Conservation (phyloP, 2,329 filamentous ascomycete species). For the Phialophora expanda region DNA sequence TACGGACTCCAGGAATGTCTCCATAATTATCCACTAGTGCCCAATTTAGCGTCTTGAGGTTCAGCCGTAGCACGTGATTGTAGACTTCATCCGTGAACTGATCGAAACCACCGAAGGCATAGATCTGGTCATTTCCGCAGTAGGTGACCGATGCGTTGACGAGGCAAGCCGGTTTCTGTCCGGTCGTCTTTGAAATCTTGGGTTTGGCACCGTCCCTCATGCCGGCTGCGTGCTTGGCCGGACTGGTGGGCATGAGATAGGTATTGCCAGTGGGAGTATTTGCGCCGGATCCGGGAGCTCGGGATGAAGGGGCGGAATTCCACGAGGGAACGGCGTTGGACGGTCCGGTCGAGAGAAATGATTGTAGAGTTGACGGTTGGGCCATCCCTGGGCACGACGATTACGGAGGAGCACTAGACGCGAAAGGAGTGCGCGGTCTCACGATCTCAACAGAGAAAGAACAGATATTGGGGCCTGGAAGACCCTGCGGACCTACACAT, state of each 20-base stretch:
- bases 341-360: conserved; percentile 19
- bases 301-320: conserved; percentile 12
- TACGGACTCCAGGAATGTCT: conserved; percentile 34
- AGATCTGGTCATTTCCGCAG: conserved; percentile 95
- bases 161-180: conserved; percentile 85
- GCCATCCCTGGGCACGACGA: conserved; percentile 30
- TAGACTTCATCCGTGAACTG: conserved; percentile 99
- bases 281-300: conserved; percentile 30
- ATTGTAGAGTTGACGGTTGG: conserved; percentile 27
- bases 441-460: neutral
- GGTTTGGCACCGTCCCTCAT: conserved; percentile 69
- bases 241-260: conserved; percentile 89
- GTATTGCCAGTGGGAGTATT: conserved; percentile 53
- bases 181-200: conserved; percentile 77
- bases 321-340: conserved; percentile 12
- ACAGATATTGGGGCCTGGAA: neutral
- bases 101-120: conserved; percentile 97
- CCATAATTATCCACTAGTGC: conserved; percentile 95
- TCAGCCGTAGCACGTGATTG: conserved; percentile 91
- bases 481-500: conserved; percentile 1
- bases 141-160: conserved; percentile 99
- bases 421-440: neutral
- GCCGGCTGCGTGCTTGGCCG: conserved; percentile 67
- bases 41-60: conserved; percentile 89
- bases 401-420: neutral